Conservation (phyloP, 441 rosid species). For the Euphorbia corollata region DNA sequence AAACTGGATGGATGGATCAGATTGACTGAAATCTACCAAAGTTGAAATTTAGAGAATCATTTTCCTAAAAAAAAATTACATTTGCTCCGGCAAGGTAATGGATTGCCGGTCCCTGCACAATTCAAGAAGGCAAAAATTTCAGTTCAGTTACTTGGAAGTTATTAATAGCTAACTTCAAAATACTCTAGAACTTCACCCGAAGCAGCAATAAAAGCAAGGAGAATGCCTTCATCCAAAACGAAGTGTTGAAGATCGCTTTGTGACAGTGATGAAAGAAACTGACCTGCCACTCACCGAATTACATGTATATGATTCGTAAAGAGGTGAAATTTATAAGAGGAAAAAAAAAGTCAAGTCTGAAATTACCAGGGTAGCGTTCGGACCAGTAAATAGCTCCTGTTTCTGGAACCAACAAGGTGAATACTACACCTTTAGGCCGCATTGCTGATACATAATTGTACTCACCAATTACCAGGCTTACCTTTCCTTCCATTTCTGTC, state of each 20-base stretch:
- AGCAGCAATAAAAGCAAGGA: conserved; percentile 69
- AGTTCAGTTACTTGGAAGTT: neutral
- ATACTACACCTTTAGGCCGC: conserved; percentile 48
- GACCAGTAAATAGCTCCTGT: conserved; percentile 68
- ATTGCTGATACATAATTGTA: conserved; percentile 45
- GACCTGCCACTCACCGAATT: conserved; percentile 36
- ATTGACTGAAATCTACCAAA: too few species aligned
- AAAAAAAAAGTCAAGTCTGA: neutral
- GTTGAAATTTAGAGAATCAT: too few species aligned
- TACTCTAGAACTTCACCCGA: conserved; percentile 33
- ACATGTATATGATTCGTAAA: neutral
- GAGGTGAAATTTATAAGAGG: too few species aligned
- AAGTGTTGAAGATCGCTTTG: conserved; percentile 54
- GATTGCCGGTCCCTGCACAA: conserved; percentile 50
- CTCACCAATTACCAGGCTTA: conserved; percentile 29
- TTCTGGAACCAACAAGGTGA: conserved; percentile 62
- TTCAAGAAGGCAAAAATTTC: neutral
- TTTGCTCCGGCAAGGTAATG: conserved; percentile 44
- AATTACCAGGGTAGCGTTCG: conserved; percentile 58
- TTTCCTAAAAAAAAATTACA: too few species aligned
- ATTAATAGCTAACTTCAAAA: neutral
- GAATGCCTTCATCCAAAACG: conserved; percentile 55
- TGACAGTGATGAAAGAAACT: conserved; percentile 29
- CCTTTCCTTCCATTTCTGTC: conserved; percentile 56
- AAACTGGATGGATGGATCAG: too few species aligned